Evolutionary conservation across 805 yeast species (phyloP), one percentile per base, ranked within the genome.

Genomic region (Metschnikowia peoriensis): DNA sequence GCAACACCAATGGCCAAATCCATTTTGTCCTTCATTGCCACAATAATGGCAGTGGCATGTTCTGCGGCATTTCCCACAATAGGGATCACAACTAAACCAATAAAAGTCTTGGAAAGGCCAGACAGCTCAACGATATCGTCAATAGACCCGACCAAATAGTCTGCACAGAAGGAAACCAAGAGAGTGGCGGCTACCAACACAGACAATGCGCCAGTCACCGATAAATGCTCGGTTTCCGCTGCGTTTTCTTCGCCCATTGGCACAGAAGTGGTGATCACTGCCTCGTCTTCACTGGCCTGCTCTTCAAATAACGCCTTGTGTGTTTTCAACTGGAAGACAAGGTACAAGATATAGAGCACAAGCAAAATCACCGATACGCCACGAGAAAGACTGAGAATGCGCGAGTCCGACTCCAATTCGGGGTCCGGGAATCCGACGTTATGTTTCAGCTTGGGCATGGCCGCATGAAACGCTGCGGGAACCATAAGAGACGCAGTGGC

Each of bases 1-100:
- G 99, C 98, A 44, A 94, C 98, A 53, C 97, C 96, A 60, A 94
- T 81, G 12, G 99, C 97, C 54, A 94, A 80, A 68, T 94, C 98
- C 97, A 94, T 94, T 73, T 94, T 94, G 71, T 94, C 89, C 72
- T 91, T 91, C 80, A 85, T 83, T 22, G 99, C 98, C 46, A 94
- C 98, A 56, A 90, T 81, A 38, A 94, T 87, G 3, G 98, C 97
- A 16, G 99, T 94, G 48, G 90, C 98, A 70, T 94, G 99, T 70
- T 94, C 99, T 11, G 98, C 98, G 2, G 99, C 99, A 64, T 94
- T 94, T 51, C 98, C 99, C 28, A 94, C 98, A 57, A 94, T 93
- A 40, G 99, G 99, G 56, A 94, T 86, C 44, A 94, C 83, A 61
- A 94, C 86, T 60, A 94, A 77, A 67, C 98, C 98, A 63, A 94